Evolutionary conservation across 2,329 filamentous ascomycete genomes (phyloP), one percentile per base, ranked within the genome.

Genomic region (Fusarium nanum): DNA sequence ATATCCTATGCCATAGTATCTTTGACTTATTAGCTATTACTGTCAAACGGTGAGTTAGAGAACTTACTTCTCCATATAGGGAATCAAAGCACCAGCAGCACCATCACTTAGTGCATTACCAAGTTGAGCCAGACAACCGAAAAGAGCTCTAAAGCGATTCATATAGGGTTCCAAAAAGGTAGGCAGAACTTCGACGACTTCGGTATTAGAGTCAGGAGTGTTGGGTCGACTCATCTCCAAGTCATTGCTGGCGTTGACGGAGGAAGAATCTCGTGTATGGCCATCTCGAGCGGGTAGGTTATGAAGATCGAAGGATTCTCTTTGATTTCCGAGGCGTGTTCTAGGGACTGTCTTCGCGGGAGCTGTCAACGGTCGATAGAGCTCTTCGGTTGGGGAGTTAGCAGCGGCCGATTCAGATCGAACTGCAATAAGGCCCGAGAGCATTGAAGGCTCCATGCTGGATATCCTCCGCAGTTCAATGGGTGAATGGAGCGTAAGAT

Each of bases 41-140:
- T 2, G 6, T 42, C 10, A 20, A 30, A 16, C 16, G 2, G 11
- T 9, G 4, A 11, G 22, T 9, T 2, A 18, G 16, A 11, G 3
- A 9, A 73, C 81, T 72, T 76, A 88, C 78, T 81, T 84, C 77
- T 95, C 92, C 78, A 97, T 92, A 75, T 93, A 93, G 0, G 93
- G 93, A 71, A 97, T 92, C 60, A 96, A 76, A 13, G 93, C 92
- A 75, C 93, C 93, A 3, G 92, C 88, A 0, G 91, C 90, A 44
- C 89, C 88, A 78, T 97, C 93, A 71, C 88, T 92, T 62, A 96
- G 80, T 0, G 92, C 93, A 73, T 91, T 90, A 4, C 86, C 85
- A 65, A 96, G 85, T 62, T 87, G 91, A 65, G 90, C 86, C 45
- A 92, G 75, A 69, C 91, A 93, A 16, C 86, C 84, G 13, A 88